Evolutionary conservation across 2,329 filamentous ascomycete species (phyloP), one percentile per base, ranked within the genome.

Genomic region (Mariannaea sp.): DNA sequence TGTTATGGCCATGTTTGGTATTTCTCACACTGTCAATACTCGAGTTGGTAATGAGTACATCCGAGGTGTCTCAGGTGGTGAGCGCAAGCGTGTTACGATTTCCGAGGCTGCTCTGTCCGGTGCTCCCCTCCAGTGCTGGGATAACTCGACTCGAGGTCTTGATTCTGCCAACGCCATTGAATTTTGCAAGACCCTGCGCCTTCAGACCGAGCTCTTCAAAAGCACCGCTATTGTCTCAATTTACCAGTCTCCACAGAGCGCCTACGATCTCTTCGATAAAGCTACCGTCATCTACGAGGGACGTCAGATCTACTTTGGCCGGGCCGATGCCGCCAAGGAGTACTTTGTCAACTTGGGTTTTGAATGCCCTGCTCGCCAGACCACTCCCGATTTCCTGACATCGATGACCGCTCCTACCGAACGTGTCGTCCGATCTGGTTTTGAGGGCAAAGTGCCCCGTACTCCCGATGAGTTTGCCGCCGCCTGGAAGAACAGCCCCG

Each of bases 141-240:
- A 90, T 66, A 90, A 90, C 75, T 86, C 82, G 33, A 90, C 88
- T 20, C 80, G 88, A 73, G 87, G 87, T 71, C 77, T 90, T 26
- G 88, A 91, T 72, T 87, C 82, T 26, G 87, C 87, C 71, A 90
- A 90, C 70, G 87, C 88, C 46, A 80, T 90, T 55, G 87, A 90
- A 70, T 90, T 90, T 68, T 86, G 82, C 72, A 87, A 83, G 73
- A 90, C 86, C 1, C 75, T 91, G 7, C 82, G 85, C 30, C 76
- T 87, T 44, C 81, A 86, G 67, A 84, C 85, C 1, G 85, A 90
- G 65, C 78, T 90, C 26, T 86, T 85, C 56, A 79, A 80, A 56
- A 83, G 75, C 67, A 87, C 86, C 3, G 84, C 86, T 20, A 80
- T 80, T 56, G 87, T 90, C 27, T 87, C 87, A 58, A 90, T 90